Conservation (phyloP, 106 monocot species). For the Alisma plantagoaquatica region DNA sequence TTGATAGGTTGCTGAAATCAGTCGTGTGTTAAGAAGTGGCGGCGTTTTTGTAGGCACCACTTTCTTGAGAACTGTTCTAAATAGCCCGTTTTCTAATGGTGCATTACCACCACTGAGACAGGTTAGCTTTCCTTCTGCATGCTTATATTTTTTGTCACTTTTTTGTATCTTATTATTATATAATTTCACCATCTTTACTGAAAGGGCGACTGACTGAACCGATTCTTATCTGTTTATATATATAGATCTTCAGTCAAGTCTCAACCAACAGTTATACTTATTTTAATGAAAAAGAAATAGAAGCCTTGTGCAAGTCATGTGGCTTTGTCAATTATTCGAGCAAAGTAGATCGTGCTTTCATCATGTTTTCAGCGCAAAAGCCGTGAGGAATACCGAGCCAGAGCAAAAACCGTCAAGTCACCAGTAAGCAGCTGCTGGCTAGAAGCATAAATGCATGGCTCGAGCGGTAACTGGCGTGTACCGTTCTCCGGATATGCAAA, state of each 20-base stretch:
- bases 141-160: constrained; percentile 1
- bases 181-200: no score
- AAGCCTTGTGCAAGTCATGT: constrained; percentile 85
- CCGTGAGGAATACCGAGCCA: no score
- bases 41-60: constrained; percentile 94
- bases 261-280: constrained; percentile 42
- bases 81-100: constrained; percentile 48
- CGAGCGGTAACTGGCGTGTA: no score
- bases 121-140: constrained; percentile 15
- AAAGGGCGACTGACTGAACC: no score
- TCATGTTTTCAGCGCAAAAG: constrained; percentile 97
- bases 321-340: constrained; percentile 76
- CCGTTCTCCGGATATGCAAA: no score
- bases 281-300: constrained; percentile 78
- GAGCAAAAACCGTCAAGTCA: no score
- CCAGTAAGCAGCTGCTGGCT: no score
- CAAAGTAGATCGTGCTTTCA: constrained; percentile 70
- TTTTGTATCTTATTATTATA: background rate
- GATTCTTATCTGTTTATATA: no score
- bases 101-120: constrained; percentile 33
- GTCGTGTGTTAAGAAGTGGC: constrained; percentile 72
- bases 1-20: constrained; percentile 81
- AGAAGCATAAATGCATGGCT: no score
- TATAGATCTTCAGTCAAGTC: no score
- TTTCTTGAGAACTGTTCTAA: constrained; percentile 49